Evolutionary conservation across 805 yeast genomes (phyloP).

Genomic region (Saturnispora quitensis): DNA sequence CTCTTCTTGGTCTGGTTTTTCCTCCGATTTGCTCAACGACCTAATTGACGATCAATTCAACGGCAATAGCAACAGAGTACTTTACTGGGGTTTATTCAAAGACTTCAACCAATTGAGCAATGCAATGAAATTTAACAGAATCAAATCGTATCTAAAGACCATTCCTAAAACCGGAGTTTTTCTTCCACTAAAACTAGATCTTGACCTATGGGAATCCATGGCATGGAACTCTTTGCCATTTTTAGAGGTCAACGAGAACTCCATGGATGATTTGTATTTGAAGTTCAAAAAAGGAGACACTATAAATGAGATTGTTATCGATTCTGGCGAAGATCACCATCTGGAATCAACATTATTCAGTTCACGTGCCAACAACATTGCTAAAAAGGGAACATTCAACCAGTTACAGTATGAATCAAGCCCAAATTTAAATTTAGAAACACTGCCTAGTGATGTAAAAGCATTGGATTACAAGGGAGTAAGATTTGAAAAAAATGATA

Average conservation of each 20-base stretch:
- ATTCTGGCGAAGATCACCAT: background rate
- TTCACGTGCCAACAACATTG: background rate
- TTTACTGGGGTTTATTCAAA: constrained; percentile 10
- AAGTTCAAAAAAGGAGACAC: background rate
- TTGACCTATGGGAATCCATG: constrained; percentile 34
- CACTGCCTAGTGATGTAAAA: constrained; percentile 39
- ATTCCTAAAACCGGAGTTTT: constrained; percentile 2
- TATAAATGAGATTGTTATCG: background rate
- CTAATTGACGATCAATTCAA: constrained; percentile 12
- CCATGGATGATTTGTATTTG: background rate
- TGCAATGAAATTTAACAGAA: constrained; percentile 5
- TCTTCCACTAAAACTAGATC: constrained; percentile 1
- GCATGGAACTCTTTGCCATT: constrained; percentile 31
- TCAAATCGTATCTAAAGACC: constrained; percentile 3
- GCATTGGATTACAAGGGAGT: constrained; percentile 32
- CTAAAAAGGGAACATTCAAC: background rate
- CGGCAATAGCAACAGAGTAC: constrained; percentile 6
- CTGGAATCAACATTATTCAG: background rate
- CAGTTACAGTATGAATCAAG: background rate
- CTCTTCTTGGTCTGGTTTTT: constrained; percentile 78
- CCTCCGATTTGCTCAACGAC: constrained; percentile 35
- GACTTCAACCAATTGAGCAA: background rate
- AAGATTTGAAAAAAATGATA: background rate
- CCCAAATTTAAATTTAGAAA: background rate
- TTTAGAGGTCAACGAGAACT: constrained; percentile 26